A percentile compares a stretch with the other conserved stretches of the same genome.
phyloP scores from a whole-genome alignment of 495 filamentous ascomycete genomes.

The Extremus antarcticus region DNA sequence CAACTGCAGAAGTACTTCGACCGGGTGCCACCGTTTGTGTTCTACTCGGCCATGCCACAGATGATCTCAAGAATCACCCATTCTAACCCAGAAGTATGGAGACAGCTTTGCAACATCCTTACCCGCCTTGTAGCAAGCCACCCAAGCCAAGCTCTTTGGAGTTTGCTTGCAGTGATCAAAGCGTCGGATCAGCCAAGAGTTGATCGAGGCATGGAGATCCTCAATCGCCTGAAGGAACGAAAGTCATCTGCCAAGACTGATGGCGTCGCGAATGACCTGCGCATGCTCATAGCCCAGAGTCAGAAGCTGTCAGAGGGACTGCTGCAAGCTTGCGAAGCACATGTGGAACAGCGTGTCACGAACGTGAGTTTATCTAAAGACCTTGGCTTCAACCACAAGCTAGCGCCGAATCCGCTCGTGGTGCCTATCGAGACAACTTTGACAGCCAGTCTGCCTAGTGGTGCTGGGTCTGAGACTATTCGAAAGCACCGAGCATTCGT shows the following conservation, averaged over 20 bases:
- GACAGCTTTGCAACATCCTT: slow-evolving; percentile 64
- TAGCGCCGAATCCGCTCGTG: slow-evolving; percentile 71
- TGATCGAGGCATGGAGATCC: slow-evolving; percentile 40
- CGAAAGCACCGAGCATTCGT: slow-evolving; percentile 76
- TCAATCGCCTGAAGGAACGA: slow-evolving; percentile 36
- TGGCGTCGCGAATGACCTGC: slow-evolving; percentile 44
- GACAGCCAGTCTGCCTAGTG: slow-evolving; percentile 67
- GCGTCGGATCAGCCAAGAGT: slow-evolving; percentile 41
- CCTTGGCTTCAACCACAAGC: slow-evolving; percentile 72
- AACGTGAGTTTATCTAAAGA: slow-evolving; percentile 62
- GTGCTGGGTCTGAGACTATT: slow-evolving; percentile 54
- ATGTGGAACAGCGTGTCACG: slow-evolving; percentile 55
- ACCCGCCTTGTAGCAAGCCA: slow-evolving; percentile 66
- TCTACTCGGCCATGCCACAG: slow-evolving; percentile 87
- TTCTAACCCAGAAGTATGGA: slow-evolving; percentile 62
- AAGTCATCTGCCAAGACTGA: slow-evolving; percentile 30
- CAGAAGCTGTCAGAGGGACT: slow-evolving; percentile 78
- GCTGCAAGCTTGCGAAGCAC: slow-evolving; percentile 65
- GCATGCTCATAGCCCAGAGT: slow-evolving; percentile 58
- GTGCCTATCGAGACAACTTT: slow-evolving; percentile 79
- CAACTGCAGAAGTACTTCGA: slow-evolving; percentile 63
- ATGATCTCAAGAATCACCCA: slow-evolving; percentile 87
- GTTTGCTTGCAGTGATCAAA: slow-evolving; percentile 68
- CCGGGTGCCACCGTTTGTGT: slow-evolving; percentile 72
- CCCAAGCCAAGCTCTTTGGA: slow-evolving; percentile 91